Evolutionary conservation across 306 rosid genomes (phyloP), one percentile per base, ranked within the genome.

Genomic region (Datisca glomerata): DNA sequence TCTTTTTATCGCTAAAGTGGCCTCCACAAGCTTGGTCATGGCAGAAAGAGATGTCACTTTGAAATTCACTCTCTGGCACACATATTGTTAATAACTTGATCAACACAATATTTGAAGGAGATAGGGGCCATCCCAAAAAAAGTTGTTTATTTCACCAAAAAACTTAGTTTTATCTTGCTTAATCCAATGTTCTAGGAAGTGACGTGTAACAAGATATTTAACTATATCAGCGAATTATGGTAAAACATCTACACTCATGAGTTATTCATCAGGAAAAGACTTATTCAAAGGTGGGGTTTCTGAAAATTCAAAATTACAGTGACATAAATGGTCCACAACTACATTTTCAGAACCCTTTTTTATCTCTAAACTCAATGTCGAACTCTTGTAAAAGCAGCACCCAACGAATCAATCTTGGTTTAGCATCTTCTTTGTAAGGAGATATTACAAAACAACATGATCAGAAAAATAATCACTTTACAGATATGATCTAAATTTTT

Each of bases 391-490:
- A 11, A 1, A 45, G 22, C 1, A 45, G 9, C 0, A 17, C 34
- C 37, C 21, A 25, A 41, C 45, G 1, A 41, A 41, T 41, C 7
- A 45, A 24, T 9, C 50, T 15, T 14, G 38, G 51, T 27, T 45
- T 45, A 4, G 37, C 35, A 9, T 24, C 4, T 45, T 16, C 19
- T 45, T 45, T 0, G 14, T 16, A 1, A 45, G 16, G 0, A 45
- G 23, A 16, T 45, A 28, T 29, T 13, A 21, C 1, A 43, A 6
- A 8, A 37, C 11, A 9, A 11, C 41, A 47, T 47, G 53, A 20
- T 31, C 18, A n/a, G 20, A 12, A 18, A 10, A 19, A 29, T 13
- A 47, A 29, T 19, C 1, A 47, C 27, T 19, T 47, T 32, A 32
- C 5, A 45, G 8, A 17, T 18, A 48, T 4, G 27, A 32, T 6